These are phyloP conservation scores for Candida sanyaensis DNA, from an alignment of 1,139 yeast species.

Conservation along the genomic window DNA sequence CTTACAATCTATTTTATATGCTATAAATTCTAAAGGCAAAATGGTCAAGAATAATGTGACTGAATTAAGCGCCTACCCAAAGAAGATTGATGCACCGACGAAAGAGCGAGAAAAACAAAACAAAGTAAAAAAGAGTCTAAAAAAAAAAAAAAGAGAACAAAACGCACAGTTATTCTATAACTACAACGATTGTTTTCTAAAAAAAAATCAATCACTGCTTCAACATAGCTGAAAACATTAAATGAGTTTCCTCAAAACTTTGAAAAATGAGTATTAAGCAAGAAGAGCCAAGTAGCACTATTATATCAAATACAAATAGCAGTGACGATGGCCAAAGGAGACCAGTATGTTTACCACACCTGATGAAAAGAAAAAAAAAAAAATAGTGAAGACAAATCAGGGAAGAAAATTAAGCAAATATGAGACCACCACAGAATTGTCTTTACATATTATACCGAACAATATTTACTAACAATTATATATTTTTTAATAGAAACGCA, in stretches of 20 bases:
- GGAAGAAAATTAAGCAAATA: neutral
- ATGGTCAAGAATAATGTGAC: neutral
- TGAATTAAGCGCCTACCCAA: too few species aligned
- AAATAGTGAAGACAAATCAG: neutral
- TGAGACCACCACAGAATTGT: neutral
- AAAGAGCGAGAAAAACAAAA: neutral
- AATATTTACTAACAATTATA: conserved; percentile 3
- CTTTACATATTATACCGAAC: neutral
- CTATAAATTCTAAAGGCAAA: too few species aligned
- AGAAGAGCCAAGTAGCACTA: neutral
- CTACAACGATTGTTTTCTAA: neutral
- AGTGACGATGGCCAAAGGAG: neutral
- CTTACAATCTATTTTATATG: too few species aligned
- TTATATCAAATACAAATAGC: neutral
- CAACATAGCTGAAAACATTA: neutral
- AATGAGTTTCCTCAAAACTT: neutral
- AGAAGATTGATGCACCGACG: too few species aligned
- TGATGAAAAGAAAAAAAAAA: too few species aligned
- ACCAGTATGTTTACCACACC: neutral
- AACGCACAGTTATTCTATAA: neutral
- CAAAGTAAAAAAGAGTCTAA: neutral
- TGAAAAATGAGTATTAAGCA: neutral
- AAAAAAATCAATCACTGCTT: neutral
- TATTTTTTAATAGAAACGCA: conserved; percentile 30
- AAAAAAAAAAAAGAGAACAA: neutral